Evolutionary conservation across 1,284 basidiomycete species (phyloP).

Genomic region (Trichosporon coremiiforme): DNA sequence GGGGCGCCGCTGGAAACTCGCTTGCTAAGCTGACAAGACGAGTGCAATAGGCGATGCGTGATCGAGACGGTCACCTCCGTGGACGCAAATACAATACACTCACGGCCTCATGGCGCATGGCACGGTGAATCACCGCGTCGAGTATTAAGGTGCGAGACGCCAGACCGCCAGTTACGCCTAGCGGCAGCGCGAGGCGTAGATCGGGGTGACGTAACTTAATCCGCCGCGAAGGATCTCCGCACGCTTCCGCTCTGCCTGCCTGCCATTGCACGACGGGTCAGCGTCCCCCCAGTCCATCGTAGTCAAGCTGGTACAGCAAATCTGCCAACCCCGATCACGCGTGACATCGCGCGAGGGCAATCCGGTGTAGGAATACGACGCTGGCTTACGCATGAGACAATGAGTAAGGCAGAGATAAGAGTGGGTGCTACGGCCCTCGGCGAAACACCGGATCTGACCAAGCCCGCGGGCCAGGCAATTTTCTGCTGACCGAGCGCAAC

Average conservation of each 20-base stretch:
- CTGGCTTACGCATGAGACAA: neutral
- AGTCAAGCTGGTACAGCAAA: neutral
- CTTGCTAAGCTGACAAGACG: neutral
- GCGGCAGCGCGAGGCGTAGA: neutral
- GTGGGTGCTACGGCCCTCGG: neutral
- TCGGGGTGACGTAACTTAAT: constrained; percentile 8
- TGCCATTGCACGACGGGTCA: too few relatives aligned
- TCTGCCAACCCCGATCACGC: neutral
- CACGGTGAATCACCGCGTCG: neutral
- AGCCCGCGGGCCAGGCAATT: neutral
- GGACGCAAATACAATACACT: neutral
- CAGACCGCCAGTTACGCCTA: too few relatives aligned
- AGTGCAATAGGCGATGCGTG: neutral
- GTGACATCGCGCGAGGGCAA: too few relatives aligned
- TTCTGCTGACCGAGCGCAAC: neutral
- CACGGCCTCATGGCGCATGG: neutral
- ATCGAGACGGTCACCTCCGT: neutral
- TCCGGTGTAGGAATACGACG: neutral
- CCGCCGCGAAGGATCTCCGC: neutral
- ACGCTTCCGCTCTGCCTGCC: neutral
- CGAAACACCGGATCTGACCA: neutral
- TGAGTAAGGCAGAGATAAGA: neutral
- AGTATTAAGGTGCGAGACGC: constrained; percentile 3
- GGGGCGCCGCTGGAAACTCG: neutral
- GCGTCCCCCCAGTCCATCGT: neutral